phyloP scores from a whole-genome alignment of 192 early-diverging fungal genomes.

The Backusella psychrophila region DNA sequence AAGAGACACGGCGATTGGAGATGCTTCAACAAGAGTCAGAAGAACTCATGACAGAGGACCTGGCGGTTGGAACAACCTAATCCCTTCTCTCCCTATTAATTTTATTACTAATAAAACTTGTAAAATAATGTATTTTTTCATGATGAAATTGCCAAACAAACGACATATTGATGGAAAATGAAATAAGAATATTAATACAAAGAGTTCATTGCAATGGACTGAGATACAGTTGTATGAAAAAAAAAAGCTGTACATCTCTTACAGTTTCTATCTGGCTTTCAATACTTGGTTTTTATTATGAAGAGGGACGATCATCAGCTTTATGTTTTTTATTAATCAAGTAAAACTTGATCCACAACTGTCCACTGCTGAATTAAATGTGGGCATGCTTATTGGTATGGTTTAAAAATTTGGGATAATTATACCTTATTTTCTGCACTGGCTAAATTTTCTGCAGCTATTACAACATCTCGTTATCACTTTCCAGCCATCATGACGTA shows the following conservation, averaged over 20 bases:
- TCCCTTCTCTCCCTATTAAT: neutral
- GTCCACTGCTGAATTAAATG: neutral
- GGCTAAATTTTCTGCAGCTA: neutral
- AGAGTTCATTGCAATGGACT: too few species aligned
- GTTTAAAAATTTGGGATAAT: neutral
- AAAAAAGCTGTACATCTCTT: too few species aligned
- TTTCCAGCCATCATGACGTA: neutral
- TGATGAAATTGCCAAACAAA: neutral
- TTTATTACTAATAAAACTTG: slow-evolving; percentile 2
- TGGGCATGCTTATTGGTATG: neutral
- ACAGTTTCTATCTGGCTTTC: too few species aligned
- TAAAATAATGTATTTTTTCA: slow-evolving; percentile 6
- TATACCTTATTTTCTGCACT: neutral
- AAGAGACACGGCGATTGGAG: slow-evolving; percentile 25
- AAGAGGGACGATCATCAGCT: neutral
- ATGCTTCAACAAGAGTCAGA: slow-evolving; percentile 22
- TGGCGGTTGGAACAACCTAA: slow-evolving; percentile 9
- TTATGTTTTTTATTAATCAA: neutral
- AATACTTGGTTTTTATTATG: neutral
- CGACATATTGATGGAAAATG: neutral
- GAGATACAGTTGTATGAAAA: too few species aligned
- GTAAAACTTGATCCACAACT: neutral
- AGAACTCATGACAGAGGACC: slow-evolving; percentile 15
- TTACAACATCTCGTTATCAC: neutral
- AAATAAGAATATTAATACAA: neutral